Percentiles rank a stretch among this genome's conserved stretches.
phyloP scores from a whole-genome alignment of 495 filamentous ascomycete genomes.

The Astrocystis sublimbata region DNA sequence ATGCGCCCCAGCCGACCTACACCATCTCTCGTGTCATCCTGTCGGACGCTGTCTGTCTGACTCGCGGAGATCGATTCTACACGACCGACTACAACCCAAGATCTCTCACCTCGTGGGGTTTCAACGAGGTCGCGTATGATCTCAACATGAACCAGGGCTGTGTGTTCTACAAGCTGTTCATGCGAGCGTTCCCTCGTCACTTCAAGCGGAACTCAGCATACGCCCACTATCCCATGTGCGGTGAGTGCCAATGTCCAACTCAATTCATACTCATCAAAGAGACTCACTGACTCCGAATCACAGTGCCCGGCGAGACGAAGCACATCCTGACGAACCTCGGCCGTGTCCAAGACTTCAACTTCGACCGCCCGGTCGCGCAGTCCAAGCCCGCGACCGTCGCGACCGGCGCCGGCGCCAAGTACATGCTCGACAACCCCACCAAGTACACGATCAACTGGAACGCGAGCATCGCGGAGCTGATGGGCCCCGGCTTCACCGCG shows the following conservation, averaged over 20 bases:
- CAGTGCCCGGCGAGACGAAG: conserved; percentile 57
- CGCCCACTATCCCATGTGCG: conserved; percentile 77
- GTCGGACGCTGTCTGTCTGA: conserved; percentile 82
- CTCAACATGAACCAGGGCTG: conserved; percentile 76
- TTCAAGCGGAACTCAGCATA: conserved; percentile 82
- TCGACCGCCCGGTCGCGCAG: conserved; percentile 58
- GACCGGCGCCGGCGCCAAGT: conserved; percentile 62
- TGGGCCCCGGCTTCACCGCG: conserved; percentile 34
- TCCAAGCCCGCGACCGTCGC: conserved; percentile 55
- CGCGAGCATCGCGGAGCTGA: conserved; percentile 52
- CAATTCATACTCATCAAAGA: neutral
- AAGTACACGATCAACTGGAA: conserved; percentile 69
- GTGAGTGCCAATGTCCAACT: conserved; percentile 14
- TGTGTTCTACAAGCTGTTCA: conserved; percentile 81
- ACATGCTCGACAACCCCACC: conserved; percentile 60
- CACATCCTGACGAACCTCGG: conserved; percentile 74
- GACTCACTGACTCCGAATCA: neutral
- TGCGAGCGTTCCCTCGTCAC: conserved; percentile 75
- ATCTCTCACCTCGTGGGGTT: conserved; percentile 81
- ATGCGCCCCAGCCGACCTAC: conserved; percentile 57
- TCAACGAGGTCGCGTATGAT: conserved; percentile 69
- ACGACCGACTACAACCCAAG: conserved; percentile 72
- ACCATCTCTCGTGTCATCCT: conserved; percentile 82
- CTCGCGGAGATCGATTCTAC: conserved; percentile 85
- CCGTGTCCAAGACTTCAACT: conserved; percentile 71